Evolutionary conservation across 2,329 filamentous ascomycete genomes (phyloP).

Genomic region (Onygenales sp.): DNA sequence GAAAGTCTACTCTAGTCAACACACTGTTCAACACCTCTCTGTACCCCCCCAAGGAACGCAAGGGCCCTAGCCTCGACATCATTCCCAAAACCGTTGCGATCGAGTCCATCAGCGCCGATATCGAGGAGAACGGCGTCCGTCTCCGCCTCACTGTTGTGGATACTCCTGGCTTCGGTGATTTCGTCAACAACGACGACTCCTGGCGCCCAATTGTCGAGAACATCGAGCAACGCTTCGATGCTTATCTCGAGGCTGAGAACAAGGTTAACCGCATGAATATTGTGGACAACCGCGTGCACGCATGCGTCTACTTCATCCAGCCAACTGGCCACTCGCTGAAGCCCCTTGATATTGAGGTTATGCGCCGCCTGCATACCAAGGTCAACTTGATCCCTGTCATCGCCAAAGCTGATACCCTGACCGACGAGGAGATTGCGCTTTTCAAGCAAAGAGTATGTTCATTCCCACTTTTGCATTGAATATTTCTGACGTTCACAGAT

Average conservation of each 20-base stretch:
- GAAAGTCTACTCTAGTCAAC: conserved; percentile 98
- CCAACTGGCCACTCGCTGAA: conserved; percentile 97
- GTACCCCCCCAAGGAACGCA: conserved; percentile 97
- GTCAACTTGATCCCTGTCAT: conserved; percentile 99
- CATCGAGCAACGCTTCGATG: conserved; percentile 98
- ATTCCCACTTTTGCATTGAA: background rate
- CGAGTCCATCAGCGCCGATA: conserved; percentile 89
- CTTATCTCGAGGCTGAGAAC: conserved; percentile 98
- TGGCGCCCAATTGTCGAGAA: conserved; percentile 99
- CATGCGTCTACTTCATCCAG: conserved; percentile 99
- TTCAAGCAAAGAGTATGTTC: conserved; percentile 91
- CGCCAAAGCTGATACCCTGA: conserved; percentile 95
- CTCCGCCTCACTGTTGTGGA: conserved; percentile 94
- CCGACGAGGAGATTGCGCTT: conserved; percentile 84
- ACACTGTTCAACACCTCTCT: conserved; percentile 99
- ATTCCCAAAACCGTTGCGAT: conserved; percentile 97
- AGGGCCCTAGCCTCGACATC: conserved; percentile 92
- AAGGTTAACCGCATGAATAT: conserved; percentile 99
- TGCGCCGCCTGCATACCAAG: conserved; percentile 99
- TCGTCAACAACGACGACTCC: conserved; percentile 99
- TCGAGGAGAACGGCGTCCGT: conserved; percentile 96
- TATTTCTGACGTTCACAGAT: conserved; percentile 54
- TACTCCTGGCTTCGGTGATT: conserved; percentile 96
- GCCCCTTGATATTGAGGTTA: conserved; percentile 97
- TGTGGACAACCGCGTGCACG: conserved; percentile 97